A percentile compares a stretch with the other conserved stretches of the same genome.
Evolutionary conservation across 129 eudicot species (phyloP).

Genomic region (Centaurea solstitialis): DNA sequence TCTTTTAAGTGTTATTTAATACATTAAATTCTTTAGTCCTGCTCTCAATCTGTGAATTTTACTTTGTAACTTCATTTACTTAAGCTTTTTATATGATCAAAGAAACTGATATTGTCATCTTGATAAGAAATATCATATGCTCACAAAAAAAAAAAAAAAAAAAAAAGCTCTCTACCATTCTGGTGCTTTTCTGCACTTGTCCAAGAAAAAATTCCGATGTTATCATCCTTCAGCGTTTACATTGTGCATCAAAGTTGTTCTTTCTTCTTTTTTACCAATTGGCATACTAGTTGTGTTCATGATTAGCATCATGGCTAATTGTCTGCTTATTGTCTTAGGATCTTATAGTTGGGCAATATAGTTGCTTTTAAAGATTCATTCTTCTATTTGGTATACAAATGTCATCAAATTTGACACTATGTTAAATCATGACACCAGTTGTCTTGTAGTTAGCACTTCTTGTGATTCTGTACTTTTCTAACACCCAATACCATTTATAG

Average conservation of each 20-base stretch:
- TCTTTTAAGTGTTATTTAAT: neutral
- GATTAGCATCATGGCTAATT: neutral
- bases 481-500: neutral
- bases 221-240: neutral
- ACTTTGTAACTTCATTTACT: neutral
- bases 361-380: neutral
- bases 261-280: neutral
- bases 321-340: too few species aligned
- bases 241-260: neutral
- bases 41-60: neutral
- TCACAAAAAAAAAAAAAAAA: neutral
- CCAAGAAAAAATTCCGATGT: neutral
- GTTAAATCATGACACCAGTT: neutral
- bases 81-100: neutral
- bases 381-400: neutral
- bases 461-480: too few species aligned
- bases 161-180: neutral
- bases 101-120: neutral
- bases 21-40: too few species aligned
- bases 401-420: neutral
- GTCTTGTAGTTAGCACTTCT: neutral
- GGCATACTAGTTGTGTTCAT: neutral
- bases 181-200: neutral
- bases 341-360: neutral
- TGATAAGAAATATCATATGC: neutral